Percentiles rank a stretch among this genome's conserved stretches.
These are phyloP conservation scores for Aspergillus carlsbadensis DNA, from an alignment of 495 filamentous ascomycete species.

Conservation along the genomic window DNA sequence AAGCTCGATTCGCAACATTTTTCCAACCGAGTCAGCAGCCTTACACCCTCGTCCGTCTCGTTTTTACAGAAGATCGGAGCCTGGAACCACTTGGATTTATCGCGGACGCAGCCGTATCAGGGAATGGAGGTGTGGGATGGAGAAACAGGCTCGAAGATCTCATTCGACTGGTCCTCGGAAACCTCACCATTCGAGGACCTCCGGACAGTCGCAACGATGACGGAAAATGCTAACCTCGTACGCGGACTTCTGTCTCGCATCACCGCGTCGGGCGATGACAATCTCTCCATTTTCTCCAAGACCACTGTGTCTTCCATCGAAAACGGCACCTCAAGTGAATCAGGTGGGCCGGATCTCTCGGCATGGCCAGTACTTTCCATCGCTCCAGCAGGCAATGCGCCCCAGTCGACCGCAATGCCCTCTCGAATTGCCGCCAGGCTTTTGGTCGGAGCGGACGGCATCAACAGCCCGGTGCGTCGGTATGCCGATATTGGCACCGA, in stretches of 20 bases:
- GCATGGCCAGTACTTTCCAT: constrained; percentile 84
- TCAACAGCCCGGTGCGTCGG: constrained; percentile 86
- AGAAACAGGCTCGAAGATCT: constrained; percentile 78
- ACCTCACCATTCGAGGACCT: constrained; percentile 46
- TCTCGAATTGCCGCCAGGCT: constrained; percentile 71
- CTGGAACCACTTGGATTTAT: constrained; percentile 70
- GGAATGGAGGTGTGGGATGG: constrained; percentile 98
- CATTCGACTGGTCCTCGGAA: constrained; percentile 73
- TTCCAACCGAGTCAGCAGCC: constrained; percentile 91
- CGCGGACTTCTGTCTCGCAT: constrained; percentile 70
- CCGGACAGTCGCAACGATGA: constrained; percentile 87
- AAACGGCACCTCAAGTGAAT: constrained; percentile 57
- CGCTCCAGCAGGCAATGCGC: constrained; percentile 36
- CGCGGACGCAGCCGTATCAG: constrained; percentile 81
- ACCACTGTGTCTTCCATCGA: constrained; percentile 74
- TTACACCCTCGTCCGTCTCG: constrained; percentile 78
- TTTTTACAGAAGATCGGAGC: constrained; percentile 79
- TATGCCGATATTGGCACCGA: constrained; percentile 82
- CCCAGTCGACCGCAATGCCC: constrained; percentile 18
- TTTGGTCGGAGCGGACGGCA: constrained; percentile 89
- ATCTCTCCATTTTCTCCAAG: constrained; percentile 68
- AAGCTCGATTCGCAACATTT: constrained; percentile 65
- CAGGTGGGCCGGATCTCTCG: constrained; percentile 69
- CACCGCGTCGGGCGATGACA: constrained; percentile 59
- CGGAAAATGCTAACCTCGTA: constrained; percentile 87